Percentiles rank a stretch among this genome's conserved stretches.
These are phyloP conservation scores for Fistulifera pelliculosa DNA, from an alignment of 108 stramenopile species.

Conservation along the genomic window DNA sequence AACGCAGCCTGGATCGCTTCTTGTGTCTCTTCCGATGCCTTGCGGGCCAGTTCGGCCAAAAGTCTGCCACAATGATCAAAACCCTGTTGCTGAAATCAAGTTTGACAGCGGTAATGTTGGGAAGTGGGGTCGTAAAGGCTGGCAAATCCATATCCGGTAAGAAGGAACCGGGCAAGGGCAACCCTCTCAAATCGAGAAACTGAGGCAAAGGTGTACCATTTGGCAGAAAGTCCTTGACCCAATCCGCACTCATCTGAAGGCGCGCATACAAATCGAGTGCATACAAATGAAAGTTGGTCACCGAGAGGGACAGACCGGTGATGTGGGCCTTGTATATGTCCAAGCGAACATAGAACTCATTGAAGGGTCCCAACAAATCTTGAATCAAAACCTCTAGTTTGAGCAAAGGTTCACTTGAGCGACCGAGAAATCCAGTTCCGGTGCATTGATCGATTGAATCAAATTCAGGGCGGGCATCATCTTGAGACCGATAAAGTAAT, in stretches of 20 bases:
- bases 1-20: conserved; percentile 3
- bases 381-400: conserved; percentile 5
- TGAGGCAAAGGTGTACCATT: conserved; percentile 21
- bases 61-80: background rate
- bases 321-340: conserved; percentile 9
- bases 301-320: conserved; percentile 6
- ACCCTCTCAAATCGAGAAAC: conserved; percentile 18
- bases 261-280: conserved; percentile 20
- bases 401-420: background rate
- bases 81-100: conserved; percentile 7
- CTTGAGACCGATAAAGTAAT: conserved; percentile 29
- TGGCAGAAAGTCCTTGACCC: conserved; percentile 27
- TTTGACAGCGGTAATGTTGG: conserved; percentile 10
- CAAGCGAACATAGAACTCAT: conserved; percentile 13
- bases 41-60: background rate
- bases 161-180: conserved; percentile 16
- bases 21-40: conserved; percentile 7
- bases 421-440: conserved; percentile 1
- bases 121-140: background rate
- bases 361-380: conserved; percentile 4
- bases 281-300: conserved; percentile 12
- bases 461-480: background rate
- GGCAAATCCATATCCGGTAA: conserved; percentile 18
- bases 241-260: conserved; percentile 10
- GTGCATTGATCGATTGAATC: too few species aligned